phyloP scores from a whole-genome alignment of 805 yeast genomes.

The Kodamaea neixiangensis region DNA sequence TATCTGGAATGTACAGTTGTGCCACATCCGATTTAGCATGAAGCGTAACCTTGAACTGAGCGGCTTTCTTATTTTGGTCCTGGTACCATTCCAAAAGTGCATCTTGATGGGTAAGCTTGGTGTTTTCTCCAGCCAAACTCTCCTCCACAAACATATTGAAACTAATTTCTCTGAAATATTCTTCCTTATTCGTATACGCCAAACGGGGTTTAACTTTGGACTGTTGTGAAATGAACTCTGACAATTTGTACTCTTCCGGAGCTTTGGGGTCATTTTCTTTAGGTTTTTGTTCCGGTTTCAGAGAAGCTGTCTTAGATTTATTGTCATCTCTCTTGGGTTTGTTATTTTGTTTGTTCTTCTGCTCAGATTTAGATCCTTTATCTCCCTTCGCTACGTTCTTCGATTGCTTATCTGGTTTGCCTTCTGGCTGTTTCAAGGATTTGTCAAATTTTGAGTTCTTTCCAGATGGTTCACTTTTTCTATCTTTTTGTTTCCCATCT shows the following conservation, averaged over 20 bases:
- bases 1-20: constrained; percentile 50
- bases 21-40: constrained; percentile 50
- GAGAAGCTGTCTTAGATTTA: background rate
- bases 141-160: constrained; percentile 67
- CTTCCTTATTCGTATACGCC: constrained; percentile 49
- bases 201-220: constrained; percentile 36
- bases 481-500: background rate
- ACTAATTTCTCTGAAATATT: constrained; percentile 60
- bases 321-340: background rate
- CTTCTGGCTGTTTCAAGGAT: background rate
- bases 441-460: constrained; percentile 2
- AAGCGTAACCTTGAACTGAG: constrained; percentile 44
- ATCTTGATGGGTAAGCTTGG: constrained; percentile 38
- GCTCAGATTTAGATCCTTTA: background rate
- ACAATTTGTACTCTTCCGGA: constrained; percentile 7
- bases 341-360: constrained; percentile 1
- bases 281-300: background rate
- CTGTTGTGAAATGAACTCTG: constrained; percentile 9
- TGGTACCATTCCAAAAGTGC: constrained; percentile 54
- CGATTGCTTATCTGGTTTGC: constrained; percentile 4
- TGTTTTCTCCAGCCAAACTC: constrained; percentile 42
- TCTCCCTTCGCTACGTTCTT: background rate
- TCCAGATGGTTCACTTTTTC: background rate
- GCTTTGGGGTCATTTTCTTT: constrained; percentile 1
- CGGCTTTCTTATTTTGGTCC: constrained; percentile 43